phyloP scores from a whole-genome alignment of 2,329 filamentous ascomycete genomes.

The Penicillium sp. region DNA sequence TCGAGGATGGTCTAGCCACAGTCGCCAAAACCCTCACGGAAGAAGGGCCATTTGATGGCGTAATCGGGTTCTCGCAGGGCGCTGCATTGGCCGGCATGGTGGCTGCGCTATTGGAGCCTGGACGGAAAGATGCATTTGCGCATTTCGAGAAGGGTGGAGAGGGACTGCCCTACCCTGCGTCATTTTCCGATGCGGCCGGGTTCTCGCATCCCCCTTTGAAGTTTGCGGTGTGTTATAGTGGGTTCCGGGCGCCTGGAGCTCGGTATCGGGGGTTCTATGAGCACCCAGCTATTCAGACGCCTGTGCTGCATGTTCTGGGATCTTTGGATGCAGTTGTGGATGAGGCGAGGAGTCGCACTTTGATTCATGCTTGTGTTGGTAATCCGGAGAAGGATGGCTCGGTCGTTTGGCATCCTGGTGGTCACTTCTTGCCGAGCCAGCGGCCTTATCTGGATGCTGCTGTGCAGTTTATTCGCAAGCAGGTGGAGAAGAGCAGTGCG shows the following conservation, averaged over 20 bases:
- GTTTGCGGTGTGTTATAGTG: conserved; percentile 76
- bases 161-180: conserved; percentile 53
- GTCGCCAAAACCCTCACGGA: conserved; percentile 64
- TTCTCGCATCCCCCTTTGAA: conserved; percentile 56
- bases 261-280: conserved; percentile 71
- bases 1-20: conserved; percentile 66
- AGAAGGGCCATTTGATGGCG: conserved; percentile 71
- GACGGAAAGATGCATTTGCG: conserved; percentile 50
- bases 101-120: conserved; percentile 67
- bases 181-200: conserved; percentile 43
- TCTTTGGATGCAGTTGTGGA: conserved; percentile 86
- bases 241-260: conserved; percentile 66
- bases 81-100: conserved; percentile 72
- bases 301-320: conserved; percentile 78
- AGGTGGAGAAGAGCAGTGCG: conserved; percentile 38
- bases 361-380: conserved; percentile 66
- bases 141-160: conserved; percentile 26
- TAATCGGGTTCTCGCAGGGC: conserved; percentile 82
- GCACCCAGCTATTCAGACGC: conserved; percentile 68
- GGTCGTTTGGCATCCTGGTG: conserved; percentile 76
- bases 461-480: conserved; percentile 67
- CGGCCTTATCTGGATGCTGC: conserved; percentile 78
- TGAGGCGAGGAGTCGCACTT: conserved; percentile 65
- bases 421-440: conserved; percentile 83
- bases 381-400: conserved; percentile 52